Conservation (phyloP, 768 basidiomycete genomes). For the Rhizopogon roseolus region DNA sequence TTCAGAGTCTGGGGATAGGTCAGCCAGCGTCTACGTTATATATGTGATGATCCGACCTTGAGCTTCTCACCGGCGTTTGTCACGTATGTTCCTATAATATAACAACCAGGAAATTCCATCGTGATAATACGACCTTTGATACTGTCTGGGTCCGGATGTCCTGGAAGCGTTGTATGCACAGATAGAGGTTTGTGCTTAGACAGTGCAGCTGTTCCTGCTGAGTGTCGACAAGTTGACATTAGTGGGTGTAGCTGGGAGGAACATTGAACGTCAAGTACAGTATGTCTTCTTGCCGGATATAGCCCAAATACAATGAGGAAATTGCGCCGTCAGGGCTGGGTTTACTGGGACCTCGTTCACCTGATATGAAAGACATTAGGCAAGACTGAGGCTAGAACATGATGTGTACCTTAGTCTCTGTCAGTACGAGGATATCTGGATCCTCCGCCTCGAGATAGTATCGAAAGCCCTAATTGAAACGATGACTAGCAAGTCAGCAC, state of each 20-base stretch:
- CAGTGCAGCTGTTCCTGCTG: conserved; percentile 79
- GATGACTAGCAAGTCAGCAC: background rate
- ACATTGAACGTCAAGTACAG: conserved; percentile 35
- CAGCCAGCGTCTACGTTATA: background rate
- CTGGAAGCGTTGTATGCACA: conserved; percentile 64
- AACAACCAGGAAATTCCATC: conserved; percentile 70
- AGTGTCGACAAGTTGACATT: background rate
- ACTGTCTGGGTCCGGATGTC: conserved; percentile 57
- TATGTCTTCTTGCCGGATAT: conserved; percentile 78
- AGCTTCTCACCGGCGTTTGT: conserved; percentile 76
- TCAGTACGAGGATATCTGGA: conserved; percentile 77
- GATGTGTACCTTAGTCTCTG: conserved; percentile 71
- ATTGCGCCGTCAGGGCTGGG: conserved; percentile 49
- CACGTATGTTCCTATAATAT: conserved; percentile 76
- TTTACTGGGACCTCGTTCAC: conserved; percentile 68
- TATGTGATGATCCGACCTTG: conserved; percentile 43
- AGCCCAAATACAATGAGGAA: conserved; percentile 73
- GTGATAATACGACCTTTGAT: conserved; percentile 79
- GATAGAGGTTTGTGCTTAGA: conserved; percentile 72
- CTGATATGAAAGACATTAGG: conserved; percentile 29
- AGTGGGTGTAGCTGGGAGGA: background rate
- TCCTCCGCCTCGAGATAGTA: conserved; percentile 82
- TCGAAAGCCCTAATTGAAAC: conserved; percentile 64
- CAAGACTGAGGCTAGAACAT: background rate
- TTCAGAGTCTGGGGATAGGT: conserved; percentile 54